Evolutionary conservation across 495 filamentous ascomycete species (phyloP).

Genomic region (Penicillium angulare): DNA sequence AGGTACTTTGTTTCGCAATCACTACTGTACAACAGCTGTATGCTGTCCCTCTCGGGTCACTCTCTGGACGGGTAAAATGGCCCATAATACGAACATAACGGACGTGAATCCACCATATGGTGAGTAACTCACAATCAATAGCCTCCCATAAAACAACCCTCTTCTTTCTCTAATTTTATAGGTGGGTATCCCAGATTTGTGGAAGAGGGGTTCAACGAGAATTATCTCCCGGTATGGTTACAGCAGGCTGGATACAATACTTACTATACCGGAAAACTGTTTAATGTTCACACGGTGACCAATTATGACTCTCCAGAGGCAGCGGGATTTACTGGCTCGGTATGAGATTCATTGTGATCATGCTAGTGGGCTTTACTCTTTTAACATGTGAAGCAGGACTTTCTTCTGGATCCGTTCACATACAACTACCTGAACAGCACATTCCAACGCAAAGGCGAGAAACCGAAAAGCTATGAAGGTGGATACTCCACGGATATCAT

Average conservation of each 20-base stretch:
- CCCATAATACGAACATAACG: slow-evolving; percentile 70
- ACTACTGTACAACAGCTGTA: slow-evolving; percentile 57
- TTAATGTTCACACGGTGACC: slow-evolving; percentile 54
- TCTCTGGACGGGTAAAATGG: slow-evolving; percentile 57
- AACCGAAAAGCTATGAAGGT: slow-evolving; percentile 47
- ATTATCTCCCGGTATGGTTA: slow-evolving; percentile 63
- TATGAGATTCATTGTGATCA: not conserved
- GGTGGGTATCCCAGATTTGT: slow-evolving; percentile 68
- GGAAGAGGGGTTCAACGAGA: slow-evolving; percentile 54
- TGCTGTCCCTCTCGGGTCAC: slow-evolving; percentile 60
- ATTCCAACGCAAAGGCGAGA: slow-evolving; percentile 54
- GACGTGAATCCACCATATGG: slow-evolving; percentile 58
- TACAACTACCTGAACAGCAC: slow-evolving; percentile 61
- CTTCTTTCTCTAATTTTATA: slow-evolving; percentile 12
- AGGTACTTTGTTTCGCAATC: slow-evolving; percentile 49
- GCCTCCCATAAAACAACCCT: not conserved
- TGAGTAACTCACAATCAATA: slow-evolving; percentile 24
- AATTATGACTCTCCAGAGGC: slow-evolving; percentile 54
- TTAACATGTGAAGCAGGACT: slow-evolving; percentile 36
- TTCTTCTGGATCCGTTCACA: slow-evolving; percentile 62
- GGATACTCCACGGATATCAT: slow-evolving; percentile 55
- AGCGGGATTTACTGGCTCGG: slow-evolving; percentile 42
- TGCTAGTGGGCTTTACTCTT: not conserved
- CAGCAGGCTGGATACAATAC: slow-evolving; percentile 62
- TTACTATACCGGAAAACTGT: slow-evolving; percentile 65